Base-by-base conservation (phyloP, 768 basidiomycete genomes). In the Tulasnella sp. region DNA sequence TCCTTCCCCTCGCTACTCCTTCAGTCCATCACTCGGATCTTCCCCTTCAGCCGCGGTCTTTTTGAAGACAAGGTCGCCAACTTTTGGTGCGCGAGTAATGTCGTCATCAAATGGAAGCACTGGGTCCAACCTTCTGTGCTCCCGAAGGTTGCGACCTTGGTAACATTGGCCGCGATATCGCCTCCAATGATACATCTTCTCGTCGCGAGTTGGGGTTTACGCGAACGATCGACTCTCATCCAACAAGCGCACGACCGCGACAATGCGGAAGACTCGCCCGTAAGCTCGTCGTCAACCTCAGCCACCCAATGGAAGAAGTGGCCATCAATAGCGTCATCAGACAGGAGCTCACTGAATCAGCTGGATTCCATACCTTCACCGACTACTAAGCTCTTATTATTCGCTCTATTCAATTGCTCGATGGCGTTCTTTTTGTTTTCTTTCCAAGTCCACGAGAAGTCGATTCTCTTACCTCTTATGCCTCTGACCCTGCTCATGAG, bases 31-130 rank as follows among this genome's bases (percentile, higher is more conserved):
- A 74, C 74, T 12, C 83, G 93, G 4, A 90, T 96, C 57, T 98
- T 98, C 68, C 93, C 93, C 0, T 91, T 98, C 68, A 77, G 80
- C 4, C 83, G 93, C 27, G 93, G 92, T 12, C 74, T 93, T 2
- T 93, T 93, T 66, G 92, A 94, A 68, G 91, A 94, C 73, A 93
- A 94, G 67, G 93, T 98, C 22, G 91, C 93, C 42, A 98, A 98
- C 68, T 89, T 94, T 68, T 98, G 93, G 93, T 96, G 93, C 70
- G 88, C 91, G 30, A 81, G 84, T 17, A 91, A 97, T 68, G 83
- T 93, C 22, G 71, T 87, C 12, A 69, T 97, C 71, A 96, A 94
- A 68, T 96, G 93, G 85, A 81, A 79, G 50, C 69, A 70, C 27
- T 80, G 75, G 74, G 74, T 78, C 4, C 69, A 75, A 1, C 67